Base-by-base conservation (phyloP, 2,329 filamentous ascomycete species). In the Stachybotrys chlorohalonatus region DNA sequence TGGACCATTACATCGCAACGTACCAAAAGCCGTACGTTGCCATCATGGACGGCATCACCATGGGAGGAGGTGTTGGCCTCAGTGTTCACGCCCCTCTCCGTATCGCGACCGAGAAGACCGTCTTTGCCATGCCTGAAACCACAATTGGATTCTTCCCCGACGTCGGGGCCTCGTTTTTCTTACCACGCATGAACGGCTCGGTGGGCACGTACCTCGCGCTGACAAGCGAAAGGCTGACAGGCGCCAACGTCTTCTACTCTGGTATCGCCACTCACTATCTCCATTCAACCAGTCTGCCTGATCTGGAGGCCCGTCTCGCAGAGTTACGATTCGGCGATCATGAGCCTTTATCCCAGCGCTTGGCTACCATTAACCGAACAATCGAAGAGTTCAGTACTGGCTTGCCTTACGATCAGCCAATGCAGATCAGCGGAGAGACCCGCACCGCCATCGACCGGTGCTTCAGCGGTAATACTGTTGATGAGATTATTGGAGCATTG, bases 101-200 rank as follows among this genome's bases (percentile, higher is more conserved):
- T 57, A 95, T 99, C 67, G 94, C 94, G 45, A 99, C 94, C 3
- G 94, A 99, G 74, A 87, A 87, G 67, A 99, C 94, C 6, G 75
- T 95, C 51, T 97, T 99, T 66, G 92, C 95, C 62, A 99, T 99
- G 94, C 94, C 94, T 32, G 94, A 99, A 75, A 99, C 94, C 5
- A 95, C 85, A 8, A 99, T 99, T 66, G 94, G 94, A 46, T 96
- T 97, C 79, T 99, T 99, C 79, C 94, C 95, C 7, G 95, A 99
- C 66, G 94, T 99, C 51, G 94, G 94, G 57, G 95, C 87, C 36
- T 95, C 90, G 11, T 99, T 97, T 77, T 97, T 97, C 79, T 78
- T 99, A 53, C 90, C 94, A 15, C 82, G 91, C 59, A 85, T 99
- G 78, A 85, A 95, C 64, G 94, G 94, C 52, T 77, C 85, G 56